phyloP scores from a whole-genome alignment of 345 rosid species.

The Gossypium australe region DNA sequence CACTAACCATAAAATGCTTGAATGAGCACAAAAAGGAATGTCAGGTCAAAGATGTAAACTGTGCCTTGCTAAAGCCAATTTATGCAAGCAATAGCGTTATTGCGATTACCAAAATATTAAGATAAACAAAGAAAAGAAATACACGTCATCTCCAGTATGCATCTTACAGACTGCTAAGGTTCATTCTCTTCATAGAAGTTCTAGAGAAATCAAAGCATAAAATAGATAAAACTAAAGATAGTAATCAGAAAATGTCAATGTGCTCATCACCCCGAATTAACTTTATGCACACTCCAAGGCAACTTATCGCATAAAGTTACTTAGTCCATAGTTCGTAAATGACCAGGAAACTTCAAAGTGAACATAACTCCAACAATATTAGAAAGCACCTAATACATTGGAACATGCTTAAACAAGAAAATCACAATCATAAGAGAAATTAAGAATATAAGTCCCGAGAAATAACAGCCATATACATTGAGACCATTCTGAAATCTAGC shows the following conservation, averaged over 20 bases:
- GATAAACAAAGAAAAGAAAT: background rate
- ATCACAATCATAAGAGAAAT: background rate
- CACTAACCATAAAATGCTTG: too few species aligned
- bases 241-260: background rate
- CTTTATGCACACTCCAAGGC: background rate
- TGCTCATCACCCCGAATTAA: background rate
- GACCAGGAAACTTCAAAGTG: background rate
- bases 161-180: too few species aligned
- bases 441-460: background rate
- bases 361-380: background rate
- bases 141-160: background rate
- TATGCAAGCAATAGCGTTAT: background rate
- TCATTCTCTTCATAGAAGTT: background rate
- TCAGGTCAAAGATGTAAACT: background rate
- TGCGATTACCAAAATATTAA: background rate
- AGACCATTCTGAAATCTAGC: background rate
- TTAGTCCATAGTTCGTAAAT: too few species aligned
- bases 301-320: background rate
- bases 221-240: background rate
- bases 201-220: background rate
- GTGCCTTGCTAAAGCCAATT: background rate
- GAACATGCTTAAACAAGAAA: background rate
- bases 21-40: background rate
- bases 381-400: background rate
- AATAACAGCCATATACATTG: background rate